Evolutionary conservation across 148 eudicot species (phyloP), one percentile per base, ranked within the genome.

Genomic region (Rhododendron simsii): DNA sequence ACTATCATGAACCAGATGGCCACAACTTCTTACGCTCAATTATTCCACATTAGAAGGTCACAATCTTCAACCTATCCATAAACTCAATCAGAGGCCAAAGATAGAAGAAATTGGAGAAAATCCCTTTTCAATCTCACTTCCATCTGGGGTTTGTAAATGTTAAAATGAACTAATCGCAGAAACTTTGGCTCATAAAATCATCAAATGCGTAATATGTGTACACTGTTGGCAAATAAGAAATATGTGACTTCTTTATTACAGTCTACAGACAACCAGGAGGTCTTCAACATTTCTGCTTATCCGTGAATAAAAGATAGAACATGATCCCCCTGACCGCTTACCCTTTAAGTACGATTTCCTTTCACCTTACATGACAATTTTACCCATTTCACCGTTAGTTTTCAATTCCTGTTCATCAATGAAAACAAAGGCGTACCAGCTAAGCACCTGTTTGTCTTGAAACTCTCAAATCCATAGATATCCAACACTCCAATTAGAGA

Each of bases 361-460:
- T 53, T 23, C 78, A 75, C 41, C 81, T 84, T 53, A 53, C 9
- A 53, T 53, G 4, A 84, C 48, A 63, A 47, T 35, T 87, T 61
- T 69, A 55, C 23, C 81, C 78, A 37, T 35, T 78, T 88, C 28
- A 81, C 83, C 51, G 47, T 51, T 63, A 33, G 14, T 30, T 81
- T 33, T 80, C 88, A 57, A 37, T 83, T 81, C 86, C 85, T 81
- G 87, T 39, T 53, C 86, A 89, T 84, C 78, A 79, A 89, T 87
- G n/a, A 84, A 83, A 23, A 65, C 84, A 86, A 92, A 89, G 91
- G 93, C 91, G 81, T 88, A 91, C 91, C 87, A 80, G 86, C 85
- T 86, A 93, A 90, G 95, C 95, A 97, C 99, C 99, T 97, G 96
- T 97, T 97, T 90, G 95, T 95, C 94, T 97, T 97, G 95, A 97